A percentile compares a stretch with the other conserved stretches of the same genome.
Evolutionary conservation across 139 green algal genomes (phyloP).

Genomic region (Pleodorina starrii): DNA sequence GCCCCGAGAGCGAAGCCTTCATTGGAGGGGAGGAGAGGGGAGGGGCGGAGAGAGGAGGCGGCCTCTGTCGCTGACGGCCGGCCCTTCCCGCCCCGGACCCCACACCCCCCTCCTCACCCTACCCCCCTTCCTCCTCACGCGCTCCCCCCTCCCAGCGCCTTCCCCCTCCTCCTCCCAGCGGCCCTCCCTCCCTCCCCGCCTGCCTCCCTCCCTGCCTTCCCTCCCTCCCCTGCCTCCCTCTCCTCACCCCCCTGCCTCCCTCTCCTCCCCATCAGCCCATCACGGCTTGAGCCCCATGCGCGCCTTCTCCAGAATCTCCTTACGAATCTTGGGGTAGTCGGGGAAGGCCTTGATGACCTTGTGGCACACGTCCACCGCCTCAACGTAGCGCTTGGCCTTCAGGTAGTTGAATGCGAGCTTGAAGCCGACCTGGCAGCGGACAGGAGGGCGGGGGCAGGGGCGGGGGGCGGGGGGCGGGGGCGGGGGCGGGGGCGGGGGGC

Average conservation of each 20-base stretch:
- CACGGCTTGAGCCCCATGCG: constrained; percentile 66
- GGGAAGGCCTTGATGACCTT: constrained; percentile 82
- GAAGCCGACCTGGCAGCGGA: constrained; percentile 73
- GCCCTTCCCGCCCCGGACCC: too few relatives aligned
- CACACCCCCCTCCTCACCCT: not conserved
- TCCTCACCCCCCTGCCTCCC: not conserved
- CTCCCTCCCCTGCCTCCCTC: not conserved
- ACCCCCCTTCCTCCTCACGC: not conserved
- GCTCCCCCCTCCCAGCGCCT: not conserved
- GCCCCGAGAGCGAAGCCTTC: too few relatives aligned
- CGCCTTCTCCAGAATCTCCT: constrained; percentile 86
- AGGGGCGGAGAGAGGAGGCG: too few relatives aligned
- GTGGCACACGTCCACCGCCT: constrained; percentile 83
- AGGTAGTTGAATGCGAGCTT: constrained; percentile 90
- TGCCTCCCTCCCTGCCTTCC: not conserved
- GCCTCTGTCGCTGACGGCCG: too few relatives aligned
- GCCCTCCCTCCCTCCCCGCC: not conserved
- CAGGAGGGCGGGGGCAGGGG: too few relatives aligned
- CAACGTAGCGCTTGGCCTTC: constrained; percentile 80
- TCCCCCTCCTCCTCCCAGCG: not conserved
- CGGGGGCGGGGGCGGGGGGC: too few relatives aligned
- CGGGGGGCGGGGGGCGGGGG: too few relatives aligned
- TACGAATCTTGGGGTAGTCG: constrained; percentile 80
- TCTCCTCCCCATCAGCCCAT: too few relatives aligned
- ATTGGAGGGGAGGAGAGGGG: too few relatives aligned